A percentile compares a stretch with the other conserved stretches of the same genome.
These are phyloP conservation scores for Lentinus brumalis DNA, from an alignment of 768 basidiomycete genomes.

Conservation along the genomic window DNA sequence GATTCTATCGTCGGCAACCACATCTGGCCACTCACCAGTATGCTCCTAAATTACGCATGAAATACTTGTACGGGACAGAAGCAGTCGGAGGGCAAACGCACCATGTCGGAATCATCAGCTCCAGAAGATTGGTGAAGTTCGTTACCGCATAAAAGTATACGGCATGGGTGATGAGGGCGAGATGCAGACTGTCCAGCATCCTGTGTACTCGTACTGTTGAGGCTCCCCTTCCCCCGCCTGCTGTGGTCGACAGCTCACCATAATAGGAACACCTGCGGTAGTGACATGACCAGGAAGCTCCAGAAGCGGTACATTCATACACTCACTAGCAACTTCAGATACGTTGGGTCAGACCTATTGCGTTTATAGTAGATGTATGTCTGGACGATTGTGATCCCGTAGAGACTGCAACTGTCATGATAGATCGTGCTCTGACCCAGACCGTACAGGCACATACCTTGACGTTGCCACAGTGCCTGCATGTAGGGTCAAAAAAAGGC, in stretches of 20 bases:
- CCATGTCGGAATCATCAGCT: slow-evolving; percentile 22
- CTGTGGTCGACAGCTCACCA: slow-evolving; percentile 3
- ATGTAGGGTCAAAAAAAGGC: neutral
- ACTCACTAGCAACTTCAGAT: slow-evolving; percentile 16
- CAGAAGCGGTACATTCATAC: too few relatives aligned
- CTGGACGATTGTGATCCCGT: slow-evolving; percentile 24
- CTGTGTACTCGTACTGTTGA: neutral
- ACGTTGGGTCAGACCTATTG: slow-evolving; percentile 4
- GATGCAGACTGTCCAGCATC: slow-evolving; percentile 22
- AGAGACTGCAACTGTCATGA: slow-evolving; percentile 16
- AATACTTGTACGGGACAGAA: neutral
- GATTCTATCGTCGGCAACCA: neutral
- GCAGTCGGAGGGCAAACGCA: neutral
- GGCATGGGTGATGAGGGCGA: slow-evolving; percentile 18
- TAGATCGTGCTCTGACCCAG: neutral
- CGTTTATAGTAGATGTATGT: slow-evolving; percentile 21
- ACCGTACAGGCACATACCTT: neutral
- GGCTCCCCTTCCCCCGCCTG: neutral
- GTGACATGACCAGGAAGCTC: neutral
- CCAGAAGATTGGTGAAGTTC: slow-evolving; percentile 24
- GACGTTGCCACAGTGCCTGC: slow-evolving; percentile 16
- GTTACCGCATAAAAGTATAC: slow-evolving; percentile 29
- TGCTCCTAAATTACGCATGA: slow-evolving; percentile 18
- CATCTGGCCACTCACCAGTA: slow-evolving; percentile 17
- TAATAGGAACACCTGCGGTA: slow-evolving; percentile 16